Base-by-base conservation (phyloP, 192 early-diverging fungal genomes). In the Backusella sp. region DNA sequence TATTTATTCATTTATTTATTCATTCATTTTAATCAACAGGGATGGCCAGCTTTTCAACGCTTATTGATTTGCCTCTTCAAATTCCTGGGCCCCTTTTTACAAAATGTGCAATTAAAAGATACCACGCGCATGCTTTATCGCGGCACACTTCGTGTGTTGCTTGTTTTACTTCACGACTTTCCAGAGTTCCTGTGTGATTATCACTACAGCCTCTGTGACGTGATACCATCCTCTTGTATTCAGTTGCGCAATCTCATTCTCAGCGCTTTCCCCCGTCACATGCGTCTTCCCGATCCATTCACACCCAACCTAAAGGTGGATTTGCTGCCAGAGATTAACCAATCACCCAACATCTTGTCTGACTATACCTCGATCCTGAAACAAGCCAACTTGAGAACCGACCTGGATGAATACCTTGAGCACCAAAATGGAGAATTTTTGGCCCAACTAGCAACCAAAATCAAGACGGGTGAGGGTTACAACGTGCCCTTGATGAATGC, bases 271-370 rank as follows among this genome's bases (percentile, higher is more conserved):
- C 97, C 98, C 23, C 87, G 94, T 41, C 91, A 92, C 68, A 97
- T 98, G 97, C 89, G 95, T 26, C 86, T 98, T 71, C 98, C 98
- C 0, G 98, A 99, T 84, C 98, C 98, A 14, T 96, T 98, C 79
- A 95, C 96, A 4, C 96, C 95, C 6, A 96, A 96, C 75, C 86
- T 99, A 73, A 94, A 96, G 80, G 94, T 99, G 5, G 95, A 96
- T 68, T 81, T 94, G 66, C 86, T 98, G 65, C 91, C 96, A 4
- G 97, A 98, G 77, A 94, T 96, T 56, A 89, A 93, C 68, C 92
- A 94, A 73, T 87, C 92, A 8, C 97, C 97, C 1, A 86, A 86
- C 6, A 91, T 99, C 28, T 85, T 96, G 67, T 96, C 94, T n/a
- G 95, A 97, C 74, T 95, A 94, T 77, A 88, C 91, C 11, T 81